These are phyloP conservation scores for Hydrangea macrophylla DNA, from an alignment of 148 eudicot genomes.

Conservation along the genomic window DNA sequence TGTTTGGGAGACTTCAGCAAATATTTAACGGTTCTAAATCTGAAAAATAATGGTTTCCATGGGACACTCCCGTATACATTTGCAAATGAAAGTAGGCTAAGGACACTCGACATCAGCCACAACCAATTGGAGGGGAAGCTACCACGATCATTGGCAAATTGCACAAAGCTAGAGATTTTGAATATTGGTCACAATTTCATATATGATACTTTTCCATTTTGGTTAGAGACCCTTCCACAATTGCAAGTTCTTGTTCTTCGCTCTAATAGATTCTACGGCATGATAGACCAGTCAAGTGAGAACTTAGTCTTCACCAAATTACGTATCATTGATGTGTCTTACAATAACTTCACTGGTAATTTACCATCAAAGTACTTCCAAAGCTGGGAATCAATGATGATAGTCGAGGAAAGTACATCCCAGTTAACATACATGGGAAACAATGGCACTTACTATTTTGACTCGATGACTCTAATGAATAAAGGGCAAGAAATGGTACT, in stretches of 20 bases:
- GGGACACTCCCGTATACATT: not conserved
- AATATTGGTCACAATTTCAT: not conserved
- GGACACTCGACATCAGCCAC: not conserved
- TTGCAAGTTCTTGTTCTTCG: conserved; percentile 11
- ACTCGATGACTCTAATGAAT: too few relatives aligned
- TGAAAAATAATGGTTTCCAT: not conserved
- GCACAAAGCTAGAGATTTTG: not conserved
- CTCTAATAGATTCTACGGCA: conserved; percentile 5
- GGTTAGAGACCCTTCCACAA: conserved; percentile 9
- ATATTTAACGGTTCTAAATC: not conserved
- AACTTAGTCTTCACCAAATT: conserved; percentile 4
- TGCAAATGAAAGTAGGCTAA: not conserved
- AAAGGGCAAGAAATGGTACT: too few relatives aligned
- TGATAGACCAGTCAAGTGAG: not conserved
- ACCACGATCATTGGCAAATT: conserved; percentile 10
- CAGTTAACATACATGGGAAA: too few relatives aligned
- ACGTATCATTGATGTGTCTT: conserved; percentile 10
- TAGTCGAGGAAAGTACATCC: not conserved
- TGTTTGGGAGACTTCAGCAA: conserved; percentile 9
- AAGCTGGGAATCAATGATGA: not conserved
- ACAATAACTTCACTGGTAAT: not conserved
- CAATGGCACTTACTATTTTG: too few relatives aligned
- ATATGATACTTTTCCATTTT: conserved; percentile 1
- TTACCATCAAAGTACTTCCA: conserved; percentile 6
- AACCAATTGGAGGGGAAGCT: conserved; percentile 3